Evolutionary conservation across 192 early-diverging fungal species (phyloP), one percentile per base, ranked within the genome.

Genomic region (Podila horticola): DNA sequence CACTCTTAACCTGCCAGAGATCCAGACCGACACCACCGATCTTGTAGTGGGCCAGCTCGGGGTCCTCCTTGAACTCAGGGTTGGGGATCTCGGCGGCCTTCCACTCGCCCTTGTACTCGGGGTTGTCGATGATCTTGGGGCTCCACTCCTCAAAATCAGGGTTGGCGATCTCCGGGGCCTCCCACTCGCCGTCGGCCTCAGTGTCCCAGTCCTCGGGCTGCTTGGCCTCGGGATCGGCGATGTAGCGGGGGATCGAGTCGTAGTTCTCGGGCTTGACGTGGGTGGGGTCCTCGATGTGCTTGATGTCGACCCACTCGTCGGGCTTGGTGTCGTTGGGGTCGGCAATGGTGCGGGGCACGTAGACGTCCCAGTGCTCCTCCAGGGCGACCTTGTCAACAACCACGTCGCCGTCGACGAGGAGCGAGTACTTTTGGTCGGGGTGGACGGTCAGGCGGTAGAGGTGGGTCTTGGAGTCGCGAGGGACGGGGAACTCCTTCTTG

Each of bases 131-230:
- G 82, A 83, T 77, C 51, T 93, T 92, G 48, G 91, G 83, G 74
- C 85, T 86, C 97, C 97, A 98, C 74, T 87, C 81, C 75, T 88
- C 86, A 82, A 88, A 97, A 31, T 92, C 92, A 58, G 95, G 95
- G 89, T 97, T 98, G 59, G 90, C 72, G 48, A 97, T 82, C 62
- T 89, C 77, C 24, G 96, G 95, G 22, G 96, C 88, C 79, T 92
- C 92, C 96, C 96, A 98, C 33, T 96, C 95, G 67, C 97, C 97
- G 83, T 98, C 96, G 87, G 94, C 93, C 64, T 97, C 96, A 71
- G 95, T 94, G 69, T 94, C 92, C 94, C 95, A 97, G 75, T 96
- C 94, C 71, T 95, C 93, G 41, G 96, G 95, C 84, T 94, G 92
- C 62, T 74, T 71, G 64, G 94, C 93, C 11, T 94, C 89, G 50